A percentile compares a stretch with the other conserved stretches of the same genome.
Conservation (phyloP, 164 flowering plant species). For the Dillenia suffruticosa region DNA sequence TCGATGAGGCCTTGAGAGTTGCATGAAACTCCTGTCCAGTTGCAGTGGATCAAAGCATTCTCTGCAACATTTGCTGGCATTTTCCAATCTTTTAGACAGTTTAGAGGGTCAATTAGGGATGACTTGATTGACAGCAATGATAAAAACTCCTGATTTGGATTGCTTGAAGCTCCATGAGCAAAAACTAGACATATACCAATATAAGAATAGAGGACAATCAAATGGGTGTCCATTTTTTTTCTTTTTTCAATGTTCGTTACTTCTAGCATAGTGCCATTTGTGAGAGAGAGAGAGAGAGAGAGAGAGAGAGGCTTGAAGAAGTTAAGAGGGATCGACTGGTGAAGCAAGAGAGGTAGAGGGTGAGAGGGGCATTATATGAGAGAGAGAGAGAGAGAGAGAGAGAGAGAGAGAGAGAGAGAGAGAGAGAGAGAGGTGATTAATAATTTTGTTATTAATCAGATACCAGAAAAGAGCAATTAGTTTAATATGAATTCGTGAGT, state of each 20-base stretch:
- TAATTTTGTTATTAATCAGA: neutral
- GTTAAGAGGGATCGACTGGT: too few relatives aligned
- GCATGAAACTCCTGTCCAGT: constrained; percentile 85
- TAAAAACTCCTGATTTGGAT: constrained; percentile 29
- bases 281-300: constrained; percentile 6
- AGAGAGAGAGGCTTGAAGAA: neutral
- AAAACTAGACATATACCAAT: constrained; percentile 25
- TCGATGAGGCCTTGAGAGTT: constrained; percentile 50
- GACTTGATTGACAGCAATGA: constrained; percentile 55
- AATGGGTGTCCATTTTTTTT: constrained; percentile 20
- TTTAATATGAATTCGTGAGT: constrained; percentile 32
- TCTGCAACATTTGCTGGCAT: constrained; percentile 12
- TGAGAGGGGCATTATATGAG: too few relatives aligned
- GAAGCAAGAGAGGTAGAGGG: too few relatives aligned
- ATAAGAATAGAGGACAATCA: constrained; percentile 24
- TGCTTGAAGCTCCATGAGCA: constrained; percentile 12
- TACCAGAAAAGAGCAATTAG: neutral
- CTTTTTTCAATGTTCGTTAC: constrained; percentile 1
- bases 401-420: neutral
- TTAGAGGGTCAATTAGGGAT: constrained; percentile 50
- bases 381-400: constrained; percentile 2
- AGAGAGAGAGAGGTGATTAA: constrained; percentile 9
- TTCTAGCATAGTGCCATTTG: constrained; percentile 23
- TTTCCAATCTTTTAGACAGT: constrained; percentile 62
- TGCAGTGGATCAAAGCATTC: constrained; percentile 39